Evolutionary conservation across 2,329 filamentous ascomycete genomes (phyloP), one percentile per base, ranked within the genome.

Genomic region (Microsporum ferrugineum): DNA sequence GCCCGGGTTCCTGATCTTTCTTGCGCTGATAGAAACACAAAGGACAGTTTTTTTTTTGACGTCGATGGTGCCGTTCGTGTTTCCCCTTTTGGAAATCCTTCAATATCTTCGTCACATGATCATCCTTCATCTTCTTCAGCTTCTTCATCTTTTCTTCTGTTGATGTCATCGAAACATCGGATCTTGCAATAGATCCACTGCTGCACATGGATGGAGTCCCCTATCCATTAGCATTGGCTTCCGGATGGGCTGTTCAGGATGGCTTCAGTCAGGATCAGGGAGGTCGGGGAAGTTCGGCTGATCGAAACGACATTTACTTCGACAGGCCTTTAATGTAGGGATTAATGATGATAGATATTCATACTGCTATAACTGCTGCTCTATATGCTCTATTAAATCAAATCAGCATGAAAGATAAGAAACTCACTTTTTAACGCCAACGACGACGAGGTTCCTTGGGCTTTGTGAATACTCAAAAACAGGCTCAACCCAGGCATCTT

Each of bases 371-470:
- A 27, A 3, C 23, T 47, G 43, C 7, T 47, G 43, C 23, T 29
- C 45, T 49, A 3, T 49, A 49, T 23, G 36, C 55, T 57, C 55
- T 43, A 57, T 56, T 43, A 23, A 36, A 27, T 39, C n/a, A 31
- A 6, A 57, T 12, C 17, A 10, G 23, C 31, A 57, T 57, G 10
- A 39, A 43, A 29, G 55, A 41, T 1, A 33, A n/a, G 39, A 6
- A 43, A 29, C 17, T 72, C 68, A 79, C 68, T 81, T 84, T 77
- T 96, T 96, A 57, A 97, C 81, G 0, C 92, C 94, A 34, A 97
- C 91, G 2, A 99, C 88, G 1, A 95, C 92, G 69, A 97, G 73
- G 74, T 99, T 97, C 64, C 94, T 80, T 56, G 94, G 94, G 71
- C 91, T 96, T 70, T 88, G 76, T 41, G 76, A 78, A 73, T 95